Conservation (phyloP, 352 stramenopile genomes). For the Peronospora tabacina region DNA sequence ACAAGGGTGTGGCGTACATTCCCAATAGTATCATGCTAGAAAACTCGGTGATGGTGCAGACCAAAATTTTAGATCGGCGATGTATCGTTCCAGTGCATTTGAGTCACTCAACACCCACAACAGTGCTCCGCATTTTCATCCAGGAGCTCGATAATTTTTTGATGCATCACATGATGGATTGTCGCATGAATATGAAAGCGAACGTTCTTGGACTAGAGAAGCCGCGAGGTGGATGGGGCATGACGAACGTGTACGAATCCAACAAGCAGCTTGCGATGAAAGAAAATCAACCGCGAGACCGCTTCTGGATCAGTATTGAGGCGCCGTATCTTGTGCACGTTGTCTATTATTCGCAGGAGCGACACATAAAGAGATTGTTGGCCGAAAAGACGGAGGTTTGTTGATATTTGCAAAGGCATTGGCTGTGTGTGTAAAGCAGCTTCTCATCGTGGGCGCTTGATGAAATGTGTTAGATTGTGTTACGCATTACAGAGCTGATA, state of each 20-base stretch:
- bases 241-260: conserved; percentile 36
- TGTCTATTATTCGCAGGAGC: conserved; percentile 69
- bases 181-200: conserved; percentile 19
- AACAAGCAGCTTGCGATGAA: conserved; percentile 31
- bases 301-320: conserved; percentile 70
- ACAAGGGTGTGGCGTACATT: conserved; percentile 76
- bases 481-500: conserved; percentile 53
- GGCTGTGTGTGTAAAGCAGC: not conserved
- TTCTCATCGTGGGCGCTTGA: conserved; percentile 6
- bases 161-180: conserved; percentile 30
- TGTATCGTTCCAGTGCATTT: conserved; percentile 52
- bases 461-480: conserved; percentile 32
- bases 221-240: conserved; percentile 36
- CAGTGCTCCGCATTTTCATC: conserved; percentile 54
- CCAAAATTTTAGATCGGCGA: conserved; percentile 50
- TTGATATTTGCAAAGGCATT: not conserved
- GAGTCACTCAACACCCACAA: conserved; percentile 42
- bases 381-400: conserved; percentile 65
- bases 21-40: conserved; percentile 74
- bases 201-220: conserved; percentile 51
- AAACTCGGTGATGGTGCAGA: conserved; percentile 63
- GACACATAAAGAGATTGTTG: conserved; percentile 51
- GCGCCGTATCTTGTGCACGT: conserved; percentile 62
- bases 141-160: conserved; percentile 61
- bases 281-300: conserved; percentile 21